Evolutionary conservation across 1,284 basidiomycete genomes (phyloP).

Genomic region (Pseudozyma tsukubaensis): DNA sequence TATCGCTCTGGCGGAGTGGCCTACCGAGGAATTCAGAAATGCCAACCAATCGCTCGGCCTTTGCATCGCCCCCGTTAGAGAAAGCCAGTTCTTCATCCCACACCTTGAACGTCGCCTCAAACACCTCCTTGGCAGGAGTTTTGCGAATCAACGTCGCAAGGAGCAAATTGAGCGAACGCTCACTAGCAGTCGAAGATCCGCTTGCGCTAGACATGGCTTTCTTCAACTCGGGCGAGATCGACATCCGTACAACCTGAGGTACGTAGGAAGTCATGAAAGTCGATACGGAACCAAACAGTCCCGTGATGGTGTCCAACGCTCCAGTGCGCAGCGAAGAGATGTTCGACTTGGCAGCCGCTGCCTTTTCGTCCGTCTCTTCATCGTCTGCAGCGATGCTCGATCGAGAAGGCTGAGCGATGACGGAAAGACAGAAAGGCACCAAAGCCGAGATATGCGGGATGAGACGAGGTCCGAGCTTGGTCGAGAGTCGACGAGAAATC

Average conservation of each 20-base stretch:
- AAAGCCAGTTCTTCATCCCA: conserved; percentile 46
- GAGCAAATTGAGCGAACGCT: conserved; percentile 45
- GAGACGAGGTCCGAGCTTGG: conserved; percentile 60
- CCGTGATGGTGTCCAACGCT: conserved; percentile 56
- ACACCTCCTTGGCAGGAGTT: conserved; percentile 41
- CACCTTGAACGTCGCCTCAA: conserved; percentile 47
- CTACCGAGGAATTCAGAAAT: conserved; percentile 60
- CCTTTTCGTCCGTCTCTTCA: conserved; percentile 6
- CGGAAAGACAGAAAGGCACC: conserved; percentile 47
- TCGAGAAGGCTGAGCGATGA: conserved; percentile 19
- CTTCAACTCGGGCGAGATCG: conserved; percentile 45
- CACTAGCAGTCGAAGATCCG: conserved; percentile 37
- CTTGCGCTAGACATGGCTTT: conserved; percentile 35
- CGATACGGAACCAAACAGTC: conserved; percentile 58
- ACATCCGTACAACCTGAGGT: conserved; percentile 33
- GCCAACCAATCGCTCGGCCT: conserved; percentile 31
- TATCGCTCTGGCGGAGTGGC: conserved; percentile 54
- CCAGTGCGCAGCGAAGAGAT: conserved; percentile 41
- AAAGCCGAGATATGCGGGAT: conserved; percentile 61
- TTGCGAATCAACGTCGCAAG: conserved; percentile 41
- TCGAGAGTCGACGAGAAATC: conserved; percentile 49
- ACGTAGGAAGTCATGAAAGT: conserved; percentile 63
- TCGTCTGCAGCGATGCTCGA: conserved; percentile 10
- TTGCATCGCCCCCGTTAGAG: conserved; percentile 4
- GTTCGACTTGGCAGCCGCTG: conserved; percentile 27